Base-by-base conservation (phyloP, 441 rosid species). In the Metrosideros polymorpha region DNA sequence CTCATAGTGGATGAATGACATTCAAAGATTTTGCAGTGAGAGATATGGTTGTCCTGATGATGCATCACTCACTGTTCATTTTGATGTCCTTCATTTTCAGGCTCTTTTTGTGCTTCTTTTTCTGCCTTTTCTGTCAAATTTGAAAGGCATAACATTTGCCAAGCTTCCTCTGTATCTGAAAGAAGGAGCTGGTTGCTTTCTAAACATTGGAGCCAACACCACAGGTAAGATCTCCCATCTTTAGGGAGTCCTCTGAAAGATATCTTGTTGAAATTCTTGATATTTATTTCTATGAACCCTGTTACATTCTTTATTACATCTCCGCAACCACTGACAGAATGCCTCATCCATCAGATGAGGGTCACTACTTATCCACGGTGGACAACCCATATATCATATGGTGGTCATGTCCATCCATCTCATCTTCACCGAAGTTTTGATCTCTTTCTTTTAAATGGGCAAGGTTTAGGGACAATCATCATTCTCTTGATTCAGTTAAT, bases 21-120 rank as follows among this genome's bases (percentile, higher is more conserved):
- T 22, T 71, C 47, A 71, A 71, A 71, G 79, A 71, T 71, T 71
- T 39, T 19, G 30, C 50, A 27, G 6, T 13, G 29, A 39, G 43
- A 66, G 53, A 29, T 71, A 15, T 27, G 50, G 61, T 77, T 45
- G 27, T 9, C 39, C 25, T 66, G 22, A 66, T 66, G 77, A 66
- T 66, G 43, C 77, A 66, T 66, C 45, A 32, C 77, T 66, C 14
- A 1, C 45, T 32, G 35, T 77, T 77, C 7, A 30, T 45, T 86
- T 57, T 82, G 42, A 66, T 86, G 54, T 50, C 32, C 83, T 84
- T 85, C 32, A 66, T 82, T 86, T 85, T 90, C 89, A 96, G 98
- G 99, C 98, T 83, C 98, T 96, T 79, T 95, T 95, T 84, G 97
- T 96, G 85, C 91, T 95, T 87, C 91, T 95, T 59, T 84, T 95